Conservation (phyloP, 805 yeast species). For the Wickerhamomyces alni region DNA sequence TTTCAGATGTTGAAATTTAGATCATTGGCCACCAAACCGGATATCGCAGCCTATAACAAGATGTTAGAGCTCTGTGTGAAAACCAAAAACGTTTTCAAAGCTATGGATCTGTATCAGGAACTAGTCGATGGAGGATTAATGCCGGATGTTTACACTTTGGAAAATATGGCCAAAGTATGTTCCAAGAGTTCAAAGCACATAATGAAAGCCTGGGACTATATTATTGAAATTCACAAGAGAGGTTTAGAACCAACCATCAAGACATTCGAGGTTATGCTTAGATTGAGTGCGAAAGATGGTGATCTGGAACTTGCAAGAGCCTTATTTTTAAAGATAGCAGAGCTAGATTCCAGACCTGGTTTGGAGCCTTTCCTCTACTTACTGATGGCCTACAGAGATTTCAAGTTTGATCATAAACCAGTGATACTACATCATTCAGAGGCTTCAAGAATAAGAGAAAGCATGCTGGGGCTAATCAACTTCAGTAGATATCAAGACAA, state of each 20-base stretch:
- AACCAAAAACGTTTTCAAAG: conserved; percentile 62
- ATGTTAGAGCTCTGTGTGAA: conserved; percentile 63
- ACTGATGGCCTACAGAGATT: conserved; percentile 44
- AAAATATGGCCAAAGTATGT: conserved; percentile 65
- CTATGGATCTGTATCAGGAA: conserved; percentile 70
- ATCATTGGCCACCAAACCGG: conserved; percentile 62
- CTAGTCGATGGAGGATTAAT: conserved; percentile 36
- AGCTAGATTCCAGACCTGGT: conserved; percentile 21
- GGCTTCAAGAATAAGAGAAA: conserved; percentile 42
- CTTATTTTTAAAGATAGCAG: conserved; percentile 42
- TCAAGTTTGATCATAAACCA: conserved; percentile 25
- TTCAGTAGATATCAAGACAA: conserved; percentile 24
- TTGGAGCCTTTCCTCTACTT: conserved; percentile 27
- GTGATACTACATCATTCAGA: conserved; percentile 35
- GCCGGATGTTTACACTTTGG: conserved; percentile 40
- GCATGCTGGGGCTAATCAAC: conserved; percentile 37
- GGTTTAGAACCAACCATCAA: conserved; percentile 35
- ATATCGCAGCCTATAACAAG: conserved; percentile 58
- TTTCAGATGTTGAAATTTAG: conserved; percentile 85
- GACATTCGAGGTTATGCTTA: conserved; percentile 63
- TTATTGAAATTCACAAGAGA: conserved; percentile 52
- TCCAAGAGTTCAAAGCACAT: conserved; percentile 42
- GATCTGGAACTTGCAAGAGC: conserved; percentile 72
- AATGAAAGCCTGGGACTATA: conserved; percentile 69
- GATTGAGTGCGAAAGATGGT: conserved; percentile 74